phyloP scores from a whole-genome alignment of 495 filamentous ascomycete genomes.

The Podospora tetraspora region DNA sequence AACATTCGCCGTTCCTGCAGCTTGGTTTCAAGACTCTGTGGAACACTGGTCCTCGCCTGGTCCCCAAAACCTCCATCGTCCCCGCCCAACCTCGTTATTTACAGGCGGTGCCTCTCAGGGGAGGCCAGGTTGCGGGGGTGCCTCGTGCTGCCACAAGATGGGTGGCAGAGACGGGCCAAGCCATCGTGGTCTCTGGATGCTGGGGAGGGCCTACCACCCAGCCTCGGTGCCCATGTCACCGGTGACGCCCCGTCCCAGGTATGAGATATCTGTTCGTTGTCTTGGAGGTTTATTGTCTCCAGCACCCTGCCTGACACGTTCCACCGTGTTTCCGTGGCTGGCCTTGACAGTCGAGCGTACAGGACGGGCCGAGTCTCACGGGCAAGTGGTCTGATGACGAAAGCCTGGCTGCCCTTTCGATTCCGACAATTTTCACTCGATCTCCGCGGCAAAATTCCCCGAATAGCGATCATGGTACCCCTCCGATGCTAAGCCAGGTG shows the following conservation, averaged over 20 bases:
- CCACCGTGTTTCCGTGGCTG: slow-evolving; percentile 19
- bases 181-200: background rate
- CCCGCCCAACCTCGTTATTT: background rate
- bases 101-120: background rate
- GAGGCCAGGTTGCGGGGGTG: background rate
- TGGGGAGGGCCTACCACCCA: background rate
- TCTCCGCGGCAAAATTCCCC: background rate
- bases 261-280: slow-evolving; percentile 6
- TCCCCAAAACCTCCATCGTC: background rate
- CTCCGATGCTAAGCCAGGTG: background rate
- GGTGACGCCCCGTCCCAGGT: background rate
- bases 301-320: slow-evolving; percentile 20
- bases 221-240: background rate
- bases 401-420: background rate
- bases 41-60: background rate
- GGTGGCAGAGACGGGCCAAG: background rate
- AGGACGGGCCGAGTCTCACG: background rate
- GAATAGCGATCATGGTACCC: background rate
- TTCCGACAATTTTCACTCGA: background rate
- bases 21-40: background rate
- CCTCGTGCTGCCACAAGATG: background rate
- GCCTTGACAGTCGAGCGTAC: slow-evolving; percentile 6
- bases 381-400: slow-evolving; percentile 7
- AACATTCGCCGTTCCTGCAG: background rate
- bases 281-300: slow-evolving; percentile 1